phyloP scores from a whole-genome alignment of 1,284 basidiomycete species.

The Tilletia indica region DNA sequence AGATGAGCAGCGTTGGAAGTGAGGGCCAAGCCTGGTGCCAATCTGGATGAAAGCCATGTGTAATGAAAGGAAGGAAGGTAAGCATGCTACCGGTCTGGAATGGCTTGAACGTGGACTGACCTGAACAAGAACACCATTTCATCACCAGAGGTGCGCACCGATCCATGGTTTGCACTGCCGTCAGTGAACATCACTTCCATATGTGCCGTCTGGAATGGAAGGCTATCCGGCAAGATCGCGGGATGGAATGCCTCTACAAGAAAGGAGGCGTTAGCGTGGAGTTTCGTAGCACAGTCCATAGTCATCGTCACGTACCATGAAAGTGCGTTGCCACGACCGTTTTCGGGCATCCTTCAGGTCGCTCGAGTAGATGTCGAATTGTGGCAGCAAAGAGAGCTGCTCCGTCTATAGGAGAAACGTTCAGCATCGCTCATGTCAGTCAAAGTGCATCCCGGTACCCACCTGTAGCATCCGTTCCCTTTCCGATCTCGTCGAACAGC shows the following conservation, averaged over 20 bases:
- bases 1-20: conserved; percentile 11
- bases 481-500: conserved; percentile 28
- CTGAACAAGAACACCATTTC: conserved; percentile 23
- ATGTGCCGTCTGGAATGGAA: conserved; percentile 21
- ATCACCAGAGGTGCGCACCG: not conserved
- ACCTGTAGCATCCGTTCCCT: conserved; percentile 22
- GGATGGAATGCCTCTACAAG: conserved; percentile 22
- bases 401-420: conserved; percentile 17
- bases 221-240: conserved; percentile 3
- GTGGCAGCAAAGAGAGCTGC: conserved; percentile 28
- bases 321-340: conserved; percentile 26
- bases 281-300: no score
- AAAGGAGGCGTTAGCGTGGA: not conserved
- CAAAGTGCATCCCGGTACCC: not conserved
- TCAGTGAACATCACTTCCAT: conserved; percentile 23
- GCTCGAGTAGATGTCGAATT: conserved; percentile 18
- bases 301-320: conserved; percentile 22
- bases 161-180: no score
- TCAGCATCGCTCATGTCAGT: not conserved
- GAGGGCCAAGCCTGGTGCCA: not conserved
- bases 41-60: not conserved
- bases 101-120: not conserved
- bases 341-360: conserved; percentile 19
- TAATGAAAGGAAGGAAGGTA: not conserved
- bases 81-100: no score